phyloP scores from a whole-genome alignment of 2,329 filamentous ascomycete genomes.

The Xylariaceae sp. region DNA sequence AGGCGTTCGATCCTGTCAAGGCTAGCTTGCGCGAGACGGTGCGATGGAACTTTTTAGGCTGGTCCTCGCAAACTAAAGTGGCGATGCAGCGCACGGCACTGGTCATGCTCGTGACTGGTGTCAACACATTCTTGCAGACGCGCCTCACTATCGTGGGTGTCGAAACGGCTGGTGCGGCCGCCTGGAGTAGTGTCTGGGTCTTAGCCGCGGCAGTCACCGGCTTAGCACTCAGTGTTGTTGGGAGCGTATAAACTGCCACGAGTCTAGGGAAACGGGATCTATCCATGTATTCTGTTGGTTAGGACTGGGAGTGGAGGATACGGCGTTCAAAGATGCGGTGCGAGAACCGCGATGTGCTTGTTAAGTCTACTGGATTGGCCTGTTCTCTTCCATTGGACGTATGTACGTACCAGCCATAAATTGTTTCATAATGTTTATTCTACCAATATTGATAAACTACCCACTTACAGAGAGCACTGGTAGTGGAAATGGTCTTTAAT shows the following conservation, averaged over 20 bases:
- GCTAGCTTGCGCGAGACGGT: slow-evolving; percentile 75
- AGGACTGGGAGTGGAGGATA: neutral
- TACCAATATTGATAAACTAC: slow-evolving; percentile 1
- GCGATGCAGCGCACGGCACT: slow-evolving; percentile 69
- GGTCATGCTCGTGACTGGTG: slow-evolving; percentile 62
- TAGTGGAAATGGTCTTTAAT: neutral
- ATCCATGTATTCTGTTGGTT: neutral
- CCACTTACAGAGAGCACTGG: neutral
- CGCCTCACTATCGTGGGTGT: slow-evolving; percentile 73
- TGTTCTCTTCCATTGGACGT: neutral
- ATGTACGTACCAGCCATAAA: slow-evolving; percentile 11
- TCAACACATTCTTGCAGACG: slow-evolving; percentile 69
- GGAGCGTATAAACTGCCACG: slow-evolving; percentile 51
- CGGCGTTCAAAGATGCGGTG: neutral
- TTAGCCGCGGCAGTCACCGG: slow-evolving; percentile 67
- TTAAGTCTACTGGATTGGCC: neutral
- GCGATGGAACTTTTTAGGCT: slow-evolving; percentile 75
- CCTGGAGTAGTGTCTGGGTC: slow-evolving; percentile 80
- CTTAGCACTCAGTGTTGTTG: slow-evolving; percentile 57
- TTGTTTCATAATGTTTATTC: slow-evolving; percentile 22
- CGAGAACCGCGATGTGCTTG: neutral
- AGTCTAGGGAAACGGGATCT: neutral
- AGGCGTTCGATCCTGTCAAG: slow-evolving; percentile 67
- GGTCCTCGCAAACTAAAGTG: slow-evolving; percentile 66
- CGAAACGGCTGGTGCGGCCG: slow-evolving; percentile 71